Base-by-base conservation (phyloP, 805 yeast genomes). In the Sugiyamaella smithiae region DNA sequence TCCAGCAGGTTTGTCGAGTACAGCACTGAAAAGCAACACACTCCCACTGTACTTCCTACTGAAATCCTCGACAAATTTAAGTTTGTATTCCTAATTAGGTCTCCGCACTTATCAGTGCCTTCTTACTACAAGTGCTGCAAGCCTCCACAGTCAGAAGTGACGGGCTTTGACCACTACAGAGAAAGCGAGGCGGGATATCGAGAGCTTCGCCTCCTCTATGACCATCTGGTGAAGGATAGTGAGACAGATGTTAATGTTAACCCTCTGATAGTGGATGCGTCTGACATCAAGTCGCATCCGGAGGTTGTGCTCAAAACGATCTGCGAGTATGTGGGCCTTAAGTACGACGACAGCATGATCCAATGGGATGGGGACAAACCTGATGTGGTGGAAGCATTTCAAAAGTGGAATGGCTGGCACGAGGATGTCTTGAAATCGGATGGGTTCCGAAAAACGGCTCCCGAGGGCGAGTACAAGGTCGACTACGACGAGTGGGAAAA, bases 321-420 rank as follows among this genome's bases (percentile, higher is more conserved):
- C 17, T 58, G 62, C 28, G 41, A 45, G 16, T 38, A 32, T 20
- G 54, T 48, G 9, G 52, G 47, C 2, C 48, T 58, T 9, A 48
- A 51, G 20, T 58, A 55, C 45, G 45, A 50, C 43, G 44, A 47
- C 2, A n/a, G 43, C 2, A 56, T 58, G 61, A 55, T 58, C 6
- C 31, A 48, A 3, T 58, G 62, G 62, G 57, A 49, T 8, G 53
- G 36, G 28, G 49, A 57, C 37, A 46, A 41, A 4, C 52, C 42
- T 14, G 36, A 49, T 26, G 58, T 46, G 11, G 52, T 42, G 11
- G 43, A 56, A 26, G 28, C 40, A 35, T 58, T 58, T 33, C 55
- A 52, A 23, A 57, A 57, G 43, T 58, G 62, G 62, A 50, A 48
- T 25, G 62, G 62, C 1, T 58, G 56, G 46, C 62, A 58, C 25